A percentile compares a stretch with the other conserved stretches of the same genome.
Conservation (phyloP, 352 stramenopile species). For the Pilasporangium apinafurcum region DNA sequence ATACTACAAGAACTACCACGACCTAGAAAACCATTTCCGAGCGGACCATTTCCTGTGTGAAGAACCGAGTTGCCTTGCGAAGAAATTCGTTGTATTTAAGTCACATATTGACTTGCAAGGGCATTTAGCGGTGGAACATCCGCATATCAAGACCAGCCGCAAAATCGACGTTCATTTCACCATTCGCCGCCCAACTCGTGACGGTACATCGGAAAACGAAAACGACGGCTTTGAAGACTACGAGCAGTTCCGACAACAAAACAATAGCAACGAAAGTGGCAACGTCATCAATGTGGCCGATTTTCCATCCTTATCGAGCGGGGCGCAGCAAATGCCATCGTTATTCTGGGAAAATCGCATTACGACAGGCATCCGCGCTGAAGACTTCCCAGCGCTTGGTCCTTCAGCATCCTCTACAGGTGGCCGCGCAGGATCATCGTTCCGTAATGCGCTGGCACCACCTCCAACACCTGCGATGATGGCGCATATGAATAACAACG, state of each 20-base stretch:
- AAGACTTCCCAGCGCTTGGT: constrained; percentile 67
- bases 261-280: constrained; percentile 4
- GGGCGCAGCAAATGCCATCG: constrained; percentile 10
- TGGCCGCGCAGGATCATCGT: constrained; percentile 15
- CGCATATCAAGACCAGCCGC: constrained; percentile 76
- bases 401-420: constrained; percentile 11
- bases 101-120: constrained; percentile 81
- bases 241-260: constrained; percentile 27
- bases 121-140: constrained; percentile 78
- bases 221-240: constrained; percentile 43
- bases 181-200: constrained; percentile 45
- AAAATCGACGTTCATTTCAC: constrained; percentile 88
- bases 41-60: constrained; percentile 87
- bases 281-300: constrained; percentile 82
- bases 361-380: constrained; percentile 28
- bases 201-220: constrained; percentile 11
- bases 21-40: constrained; percentile 89
- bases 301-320: constrained; percentile 66
- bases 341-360: constrained; percentile 70
- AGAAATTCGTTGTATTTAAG: constrained; percentile 90
- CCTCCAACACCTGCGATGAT: constrained; percentile 64
- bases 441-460: constrained; percentile 66
- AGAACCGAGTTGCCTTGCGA: constrained; percentile 66
- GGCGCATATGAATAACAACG: constrained; percentile 56
- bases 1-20: constrained; percentile 90